Percentiles rank a stretch among this genome's conserved stretches.
phyloP scores from a whole-genome alignment of 176 grass and related monocot species.

The Alloteropsis semialata region DNA sequence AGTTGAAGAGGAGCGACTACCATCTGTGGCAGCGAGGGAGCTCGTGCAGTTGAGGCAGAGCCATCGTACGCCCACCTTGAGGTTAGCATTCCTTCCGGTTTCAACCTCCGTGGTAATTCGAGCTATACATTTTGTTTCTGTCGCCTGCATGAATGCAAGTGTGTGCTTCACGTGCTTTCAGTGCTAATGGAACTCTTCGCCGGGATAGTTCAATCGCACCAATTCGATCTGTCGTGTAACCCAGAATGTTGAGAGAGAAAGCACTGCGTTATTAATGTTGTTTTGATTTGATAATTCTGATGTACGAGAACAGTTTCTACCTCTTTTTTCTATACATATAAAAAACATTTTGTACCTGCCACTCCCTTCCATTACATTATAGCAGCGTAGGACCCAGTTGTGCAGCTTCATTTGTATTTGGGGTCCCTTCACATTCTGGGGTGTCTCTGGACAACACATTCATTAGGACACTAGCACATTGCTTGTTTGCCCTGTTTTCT shows the following conservation, averaged over 20 bases:
- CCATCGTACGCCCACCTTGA: conserved; percentile 67
- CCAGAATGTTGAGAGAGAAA: neutral
- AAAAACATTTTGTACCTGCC: neutral
- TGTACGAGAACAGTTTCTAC: neutral
- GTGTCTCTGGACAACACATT: conserved; percentile 11
- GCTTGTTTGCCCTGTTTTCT: neutral
- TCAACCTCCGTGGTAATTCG: neutral
- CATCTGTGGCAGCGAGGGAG: conserved; percentile 78
- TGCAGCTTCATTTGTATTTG: conserved; percentile 14
- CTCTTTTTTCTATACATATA: no score
- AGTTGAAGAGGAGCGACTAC: conserved; percentile 60
- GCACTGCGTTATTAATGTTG: neutral
- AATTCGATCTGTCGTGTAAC: neutral
- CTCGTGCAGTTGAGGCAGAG: conserved; percentile 82
- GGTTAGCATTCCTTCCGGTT: conserved; percentile 32
- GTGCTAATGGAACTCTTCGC: neutral
- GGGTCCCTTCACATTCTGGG: conserved; percentile 26
- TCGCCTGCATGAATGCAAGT: conserved; percentile 15
- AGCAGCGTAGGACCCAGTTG: conserved; percentile 12
- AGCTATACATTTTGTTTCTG: neutral
- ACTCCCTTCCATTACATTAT: conserved; percentile 25
- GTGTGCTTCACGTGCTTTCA: neutral
- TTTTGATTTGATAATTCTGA: conserved; percentile 20
- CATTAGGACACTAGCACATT: neutral
- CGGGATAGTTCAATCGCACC: neutral